phyloP scores from a whole-genome alignment of 768 basidiomycete species.

The Favolaschia claudopus region DNA sequence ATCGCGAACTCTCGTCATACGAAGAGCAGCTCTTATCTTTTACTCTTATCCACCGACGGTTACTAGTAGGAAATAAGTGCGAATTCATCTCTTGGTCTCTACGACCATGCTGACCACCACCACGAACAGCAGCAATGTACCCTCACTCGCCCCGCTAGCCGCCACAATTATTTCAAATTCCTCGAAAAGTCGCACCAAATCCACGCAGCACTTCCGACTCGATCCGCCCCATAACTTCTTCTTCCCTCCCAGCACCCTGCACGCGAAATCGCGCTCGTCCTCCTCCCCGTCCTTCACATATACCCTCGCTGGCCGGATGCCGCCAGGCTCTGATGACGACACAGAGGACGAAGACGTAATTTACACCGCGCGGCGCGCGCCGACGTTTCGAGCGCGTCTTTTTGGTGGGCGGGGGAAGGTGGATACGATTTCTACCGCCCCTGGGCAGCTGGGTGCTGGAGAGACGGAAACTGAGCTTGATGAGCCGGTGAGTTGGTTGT shows the following conservation, averaged over 20 bases:
- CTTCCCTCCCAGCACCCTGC: slow-evolving; percentile 33
- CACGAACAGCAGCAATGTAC: slow-evolving; percentile 18
- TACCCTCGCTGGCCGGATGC: slow-evolving; percentile 25
- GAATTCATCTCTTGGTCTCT: neutral
- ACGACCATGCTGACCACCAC: slow-evolving; percentile 9
- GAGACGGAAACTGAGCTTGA: slow-evolving; percentile 85
- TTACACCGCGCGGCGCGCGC: slow-evolving; percentile 36
- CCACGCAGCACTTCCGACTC: slow-evolving; percentile 15
- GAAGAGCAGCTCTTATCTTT: slow-evolving; percentile 1
- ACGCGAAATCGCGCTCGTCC: slow-evolving; percentile 30
- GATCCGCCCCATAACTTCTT: slow-evolving; percentile 29
- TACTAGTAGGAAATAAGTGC: slow-evolving; percentile 16
- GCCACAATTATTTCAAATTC: slow-evolving; percentile 11
- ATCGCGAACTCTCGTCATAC: too few species aligned
- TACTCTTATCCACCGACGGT: slow-evolving; percentile 14
- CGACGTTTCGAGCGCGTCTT: slow-evolving; percentile 40
- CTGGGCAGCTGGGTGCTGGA: slow-evolving; percentile 66
- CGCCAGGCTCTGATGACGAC: slow-evolving; percentile 43
- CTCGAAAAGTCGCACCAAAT: slow-evolving; percentile 14
- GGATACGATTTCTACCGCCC: slow-evolving; percentile 69
- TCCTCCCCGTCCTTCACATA: slow-evolving; percentile 27
- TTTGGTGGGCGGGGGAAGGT: slow-evolving; percentile 45
- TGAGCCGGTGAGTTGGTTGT: slow-evolving; percentile 71
- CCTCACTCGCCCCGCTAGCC: slow-evolving; percentile 21
- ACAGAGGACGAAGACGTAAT: slow-evolving; percentile 40